Evolutionary conservation across 1,284 basidiomycete genomes (phyloP).

Genomic region (Flammula alnicola): DNA sequence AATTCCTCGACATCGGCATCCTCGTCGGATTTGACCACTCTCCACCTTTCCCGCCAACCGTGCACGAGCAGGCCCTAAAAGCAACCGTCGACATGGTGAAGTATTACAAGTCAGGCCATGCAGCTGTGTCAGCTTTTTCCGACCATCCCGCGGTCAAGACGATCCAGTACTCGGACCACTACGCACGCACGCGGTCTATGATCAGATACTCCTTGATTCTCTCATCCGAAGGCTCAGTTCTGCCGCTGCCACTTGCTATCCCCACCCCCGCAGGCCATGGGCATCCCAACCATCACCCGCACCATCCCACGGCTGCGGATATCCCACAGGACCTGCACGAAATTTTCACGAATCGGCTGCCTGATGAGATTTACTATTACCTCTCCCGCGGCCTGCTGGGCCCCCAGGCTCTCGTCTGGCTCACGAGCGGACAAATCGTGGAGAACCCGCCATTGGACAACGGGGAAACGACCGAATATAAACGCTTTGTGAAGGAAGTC

Average conservation of each 20-base stretch:
- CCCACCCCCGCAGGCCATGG: constrained; percentile 52
- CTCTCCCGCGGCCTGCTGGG: constrained; percentile 91
- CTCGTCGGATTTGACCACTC: constrained; percentile 91
- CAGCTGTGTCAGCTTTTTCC: constrained; percentile 77
- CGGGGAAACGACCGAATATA: constrained; percentile 94
- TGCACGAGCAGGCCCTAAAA: constrained; percentile 81
- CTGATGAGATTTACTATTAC: constrained; percentile 97
- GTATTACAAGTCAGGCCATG: constrained; percentile 86
- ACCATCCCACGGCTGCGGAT: constrained; percentile 81
- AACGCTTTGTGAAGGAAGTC: constrained; percentile 92
- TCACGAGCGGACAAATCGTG: constrained; percentile 83
- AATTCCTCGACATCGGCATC: constrained; percentile 94
- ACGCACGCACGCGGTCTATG: constrained; percentile 89
- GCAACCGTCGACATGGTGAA: constrained; percentile 88
- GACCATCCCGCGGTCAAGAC: constrained; percentile 81
- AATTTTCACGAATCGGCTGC: constrained; percentile 93
- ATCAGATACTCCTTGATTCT: constrained; percentile 93
- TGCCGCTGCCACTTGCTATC: constrained; percentile 86
- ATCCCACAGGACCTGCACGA: constrained; percentile 93
- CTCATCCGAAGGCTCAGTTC: constrained; percentile 87
- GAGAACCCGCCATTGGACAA: constrained; percentile 94
- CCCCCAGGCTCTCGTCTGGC: constrained; percentile 88
- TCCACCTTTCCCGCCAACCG: constrained; percentile 84
- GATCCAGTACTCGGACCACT: constrained; percentile 84
- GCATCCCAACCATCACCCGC: constrained; percentile 59